Base-by-base conservation (phyloP, 805 yeast species). In the Candida awuae region DNA sequence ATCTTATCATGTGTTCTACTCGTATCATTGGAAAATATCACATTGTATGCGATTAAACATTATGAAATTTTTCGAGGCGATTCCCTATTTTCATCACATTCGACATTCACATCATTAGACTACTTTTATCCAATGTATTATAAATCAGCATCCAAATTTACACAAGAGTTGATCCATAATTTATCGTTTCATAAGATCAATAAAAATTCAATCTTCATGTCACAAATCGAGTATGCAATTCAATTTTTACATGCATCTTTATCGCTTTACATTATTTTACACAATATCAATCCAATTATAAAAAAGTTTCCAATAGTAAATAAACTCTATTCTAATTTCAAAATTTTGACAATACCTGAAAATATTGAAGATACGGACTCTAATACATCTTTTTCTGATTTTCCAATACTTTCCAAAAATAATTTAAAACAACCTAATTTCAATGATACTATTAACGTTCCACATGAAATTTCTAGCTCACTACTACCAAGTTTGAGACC, bases 201-300 rank as follows among this genome's bases (percentile, higher is more conserved):
- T 10, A 39, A 36, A 23, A 34, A 51, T 9, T 48, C 51, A 2
- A 35, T 35, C 12, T 16, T 49, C 8, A 38, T 46, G 22, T 45
- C 54, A 31, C 56, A 52, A 9, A 28, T 55, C 15, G 62, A 61
- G 26, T 51, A 52, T 34, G 35, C 55, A 8, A 31, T 58, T 4
- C 58, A 55, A 26, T 49, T 61, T 34, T 15, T 45, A 9, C 50
- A 55, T 33, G 50, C 65, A 4, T 44, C 54, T 1, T 43, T 61
- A 9, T 55, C 64, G 4, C 32, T 59, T 8, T 57, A 59, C 45
- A 50, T 53, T 2, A 52, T 59, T 14, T 47, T 56, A 47, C 50
- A 52, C 37, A 56, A 53, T 37, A 29, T 59, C 21, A 48, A 42
- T 23, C 63, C 63, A 1, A 29, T 49, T 15, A 37, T 59, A 17